Conservation (phyloP, 495 filamentous ascomycete species). For the Mycothermus thermophilus region DNA sequence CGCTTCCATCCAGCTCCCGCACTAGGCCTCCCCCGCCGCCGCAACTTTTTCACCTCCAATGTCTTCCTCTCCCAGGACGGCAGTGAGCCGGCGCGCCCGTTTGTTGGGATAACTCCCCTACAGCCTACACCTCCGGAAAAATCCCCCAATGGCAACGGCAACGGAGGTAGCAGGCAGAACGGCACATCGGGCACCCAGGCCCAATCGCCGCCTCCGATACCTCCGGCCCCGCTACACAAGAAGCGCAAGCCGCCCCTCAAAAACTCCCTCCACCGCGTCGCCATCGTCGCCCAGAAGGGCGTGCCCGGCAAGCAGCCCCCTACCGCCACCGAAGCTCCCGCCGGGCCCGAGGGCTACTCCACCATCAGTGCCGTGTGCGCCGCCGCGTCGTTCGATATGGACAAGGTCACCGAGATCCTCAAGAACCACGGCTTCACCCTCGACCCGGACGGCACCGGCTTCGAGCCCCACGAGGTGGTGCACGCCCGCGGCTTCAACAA, state of each 20-base stretch:
- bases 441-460: constrained; percentile 43
- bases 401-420: constrained; percentile 53
- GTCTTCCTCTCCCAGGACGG: constrained; percentile 21
- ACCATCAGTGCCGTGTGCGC: constrained; percentile 70
- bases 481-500: constrained; percentile 40
- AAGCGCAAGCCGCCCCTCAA: constrained; percentile 33
- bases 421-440: constrained; percentile 55
- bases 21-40: constrained; percentile 18
- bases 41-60: constrained; percentile 30
- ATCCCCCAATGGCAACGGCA: too few species aligned
- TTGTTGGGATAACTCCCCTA: too few species aligned
- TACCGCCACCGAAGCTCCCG: constrained; percentile 2
- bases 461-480: constrained; percentile 46
- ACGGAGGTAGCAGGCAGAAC: too few species aligned
- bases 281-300: constrained; percentile 28
- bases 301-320: constrained; percentile 10
- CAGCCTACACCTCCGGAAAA: too few species aligned
- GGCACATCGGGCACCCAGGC: too few species aligned
- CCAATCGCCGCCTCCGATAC: too few species aligned
- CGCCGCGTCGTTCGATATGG: constrained; percentile 76
- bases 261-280: constrained; percentile 30
- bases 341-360: constrained; percentile 24
- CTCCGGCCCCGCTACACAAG: too few species aligned
- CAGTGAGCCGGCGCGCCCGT: constrained; percentile 6
- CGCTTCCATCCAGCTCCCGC: constrained; percentile 19